Conservation (phyloP, 139 green algal species). For the Chlamydomonas sp. region DNA sequence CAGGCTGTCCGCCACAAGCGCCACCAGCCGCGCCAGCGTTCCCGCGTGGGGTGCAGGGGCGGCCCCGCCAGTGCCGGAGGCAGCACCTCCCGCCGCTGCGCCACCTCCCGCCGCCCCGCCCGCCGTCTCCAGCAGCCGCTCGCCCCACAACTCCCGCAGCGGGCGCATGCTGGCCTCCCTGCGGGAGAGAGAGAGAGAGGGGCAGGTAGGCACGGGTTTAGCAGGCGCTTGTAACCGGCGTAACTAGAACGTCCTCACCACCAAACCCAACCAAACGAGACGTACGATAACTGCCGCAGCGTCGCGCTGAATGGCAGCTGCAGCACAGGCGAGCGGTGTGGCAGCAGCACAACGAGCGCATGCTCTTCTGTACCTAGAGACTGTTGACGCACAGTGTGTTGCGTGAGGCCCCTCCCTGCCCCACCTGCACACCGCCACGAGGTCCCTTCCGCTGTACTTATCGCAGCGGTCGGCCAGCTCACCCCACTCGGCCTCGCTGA, state of each 20-base stretch:
- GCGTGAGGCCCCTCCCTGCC: not conserved
- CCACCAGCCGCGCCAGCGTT: constrained; percentile 38
- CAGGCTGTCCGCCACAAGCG: constrained; percentile 31
- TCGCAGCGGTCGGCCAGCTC: constrained; percentile 43
- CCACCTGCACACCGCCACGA: constrained; percentile 56
- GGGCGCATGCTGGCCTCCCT: constrained; percentile 64
- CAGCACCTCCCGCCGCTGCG: not conserved
- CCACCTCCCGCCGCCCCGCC: not conserved
- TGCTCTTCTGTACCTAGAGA: no score
- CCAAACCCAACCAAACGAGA: no score
- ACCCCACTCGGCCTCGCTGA: constrained; percentile 37
- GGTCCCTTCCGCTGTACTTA: constrained; percentile 57
- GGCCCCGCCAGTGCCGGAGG: not conserved
- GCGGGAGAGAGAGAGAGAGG: not conserved
- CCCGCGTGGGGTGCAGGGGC: not conserved
- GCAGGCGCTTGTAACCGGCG: not conserved
- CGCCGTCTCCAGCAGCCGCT: constrained; percentile 37
- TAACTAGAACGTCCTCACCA: no score
- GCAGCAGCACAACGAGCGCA: no score
- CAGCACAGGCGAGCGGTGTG: no score
- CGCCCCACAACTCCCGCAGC: constrained; percentile 59
- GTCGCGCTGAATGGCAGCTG: no score
- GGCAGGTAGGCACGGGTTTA: not conserved
- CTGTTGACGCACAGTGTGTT: no score
- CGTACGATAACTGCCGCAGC: no score